Evolutionary conservation across 2,329 filamentous ascomycete species (phyloP).

Genomic region (Corinectria fuckeliana): DNA sequence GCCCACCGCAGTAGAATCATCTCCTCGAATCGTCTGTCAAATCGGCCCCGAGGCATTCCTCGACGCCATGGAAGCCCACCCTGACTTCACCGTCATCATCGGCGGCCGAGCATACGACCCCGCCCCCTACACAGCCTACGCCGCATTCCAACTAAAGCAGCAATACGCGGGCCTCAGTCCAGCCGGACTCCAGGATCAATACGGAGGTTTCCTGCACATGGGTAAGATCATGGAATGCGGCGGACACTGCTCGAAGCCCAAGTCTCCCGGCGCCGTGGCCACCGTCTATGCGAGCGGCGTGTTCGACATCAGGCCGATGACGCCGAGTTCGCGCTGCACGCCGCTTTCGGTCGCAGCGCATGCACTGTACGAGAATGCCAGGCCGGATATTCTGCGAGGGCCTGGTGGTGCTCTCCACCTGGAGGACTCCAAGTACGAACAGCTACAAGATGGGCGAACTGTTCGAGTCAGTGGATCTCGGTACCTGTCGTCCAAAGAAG

Average conservation of each 20-base stretch:
- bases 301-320: constrained; percentile 55
- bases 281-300: constrained; percentile 48
- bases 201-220: constrained; percentile 55
- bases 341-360: constrained; percentile 58
- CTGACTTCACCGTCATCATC: constrained; percentile 55
- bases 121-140: constrained; percentile 48
- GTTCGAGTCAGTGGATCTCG: constrained; percentile 25
- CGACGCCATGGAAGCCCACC: constrained; percentile 47
- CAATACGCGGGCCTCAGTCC: background rate
- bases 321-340: constrained; percentile 50
- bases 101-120: constrained; percentile 54
- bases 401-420: constrained; percentile 57
- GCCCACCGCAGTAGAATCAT: constrained; percentile 45
- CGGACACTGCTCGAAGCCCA: constrained; percentile 54
- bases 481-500: constrained; percentile 12
- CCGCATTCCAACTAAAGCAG: constrained; percentile 14
- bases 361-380: constrained; percentile 60
- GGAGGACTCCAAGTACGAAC: constrained; percentile 36
- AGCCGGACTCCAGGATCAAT: background rate
- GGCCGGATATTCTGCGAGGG: constrained; percentile 57
- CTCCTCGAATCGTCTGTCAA: constrained; percentile 50
- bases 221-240: constrained; percentile 63
- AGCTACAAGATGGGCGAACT: constrained; percentile 15
- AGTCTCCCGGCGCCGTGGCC: constrained; percentile 49
- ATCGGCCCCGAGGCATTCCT: constrained; percentile 55